A percentile compares a stretch with the other conserved stretches of the same genome.
Conservation (phyloP, 1,284 basidiomycete species). For the Cutaneotrichosporon daszewskae region DNA sequence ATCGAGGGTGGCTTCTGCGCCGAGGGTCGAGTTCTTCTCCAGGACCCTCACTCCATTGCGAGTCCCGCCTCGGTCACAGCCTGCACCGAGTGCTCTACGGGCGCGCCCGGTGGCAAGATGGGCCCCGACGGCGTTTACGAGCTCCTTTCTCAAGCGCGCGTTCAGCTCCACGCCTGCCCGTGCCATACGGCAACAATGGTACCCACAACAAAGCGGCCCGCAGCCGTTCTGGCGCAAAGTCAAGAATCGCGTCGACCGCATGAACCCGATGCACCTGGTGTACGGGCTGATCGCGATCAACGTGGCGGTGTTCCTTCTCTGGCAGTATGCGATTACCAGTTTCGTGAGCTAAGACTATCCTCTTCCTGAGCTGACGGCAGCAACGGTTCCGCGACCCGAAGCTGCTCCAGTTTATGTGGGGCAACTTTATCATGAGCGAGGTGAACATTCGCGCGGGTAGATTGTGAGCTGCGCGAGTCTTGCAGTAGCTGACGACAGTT, state of each 20-base stretch:
- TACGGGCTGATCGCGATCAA: slow-evolving; percentile 37
- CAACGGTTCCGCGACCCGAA: slow-evolving; percentile 51
- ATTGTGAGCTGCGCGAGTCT: too few species aligned
- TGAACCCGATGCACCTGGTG: slow-evolving; percentile 1
- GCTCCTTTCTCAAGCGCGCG: slow-evolving; percentile 5
- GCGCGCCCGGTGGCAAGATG: too few species aligned
- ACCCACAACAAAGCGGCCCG: too few species aligned
- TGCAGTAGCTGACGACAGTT: too few species aligned
- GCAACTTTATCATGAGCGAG: slow-evolving; percentile 61
- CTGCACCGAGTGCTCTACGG: too few species aligned
- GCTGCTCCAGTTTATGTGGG: slow-evolving; percentile 56
- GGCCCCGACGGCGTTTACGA: too few species aligned
- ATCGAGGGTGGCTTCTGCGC: too few species aligned
- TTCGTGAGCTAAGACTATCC: slow-evolving; percentile 23
- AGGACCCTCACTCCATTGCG: too few species aligned
- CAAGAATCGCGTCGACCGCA: slow-evolving; percentile 1
- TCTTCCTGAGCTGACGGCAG: slow-evolving; percentile 14
- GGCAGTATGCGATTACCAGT: slow-evolving; percentile 42
- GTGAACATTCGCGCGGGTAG: slow-evolving; percentile 63
- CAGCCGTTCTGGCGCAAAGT: neutral
- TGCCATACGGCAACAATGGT: slow-evolving; percentile 3
- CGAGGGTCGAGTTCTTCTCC: too few species aligned
- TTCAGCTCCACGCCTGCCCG: slow-evolving; percentile 2
- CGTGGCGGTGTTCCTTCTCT: slow-evolving; percentile 37
- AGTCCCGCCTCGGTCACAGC: too few species aligned